Conservation (phyloP, 2,329 filamentous ascomycete genomes). For the Fusarium bulbicola region DNA sequence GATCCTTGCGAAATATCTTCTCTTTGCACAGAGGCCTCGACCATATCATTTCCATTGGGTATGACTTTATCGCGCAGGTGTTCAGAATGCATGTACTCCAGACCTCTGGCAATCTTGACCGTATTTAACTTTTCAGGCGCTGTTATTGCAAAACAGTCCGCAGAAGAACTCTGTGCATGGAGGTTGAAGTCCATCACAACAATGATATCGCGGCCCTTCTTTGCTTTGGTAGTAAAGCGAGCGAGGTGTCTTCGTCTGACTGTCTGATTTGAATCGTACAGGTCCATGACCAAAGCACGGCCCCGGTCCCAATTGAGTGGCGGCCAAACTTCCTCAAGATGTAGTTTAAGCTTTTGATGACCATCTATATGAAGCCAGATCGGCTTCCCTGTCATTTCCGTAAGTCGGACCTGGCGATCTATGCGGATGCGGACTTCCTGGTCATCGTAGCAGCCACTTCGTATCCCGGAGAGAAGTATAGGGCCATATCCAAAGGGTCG, state of each 20-base stretch:
- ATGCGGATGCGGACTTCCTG: neutral
- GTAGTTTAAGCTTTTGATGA: neutral
- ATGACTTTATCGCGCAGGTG: neutral
- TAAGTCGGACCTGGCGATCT: neutral
- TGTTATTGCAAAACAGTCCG: neutral
- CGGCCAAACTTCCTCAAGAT: neutral
- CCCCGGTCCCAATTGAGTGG: neutral
- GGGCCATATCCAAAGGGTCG: neutral
- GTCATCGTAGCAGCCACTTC: rapidly evolving
- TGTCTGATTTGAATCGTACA: rapidly evolving
- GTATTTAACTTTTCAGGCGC: rapidly evolving
- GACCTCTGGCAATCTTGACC: rapidly evolving
- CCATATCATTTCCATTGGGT: neutral
- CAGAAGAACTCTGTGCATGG: neutral
- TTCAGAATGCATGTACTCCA: neutral
- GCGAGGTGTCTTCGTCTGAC: neutral
- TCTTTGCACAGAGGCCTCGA: neutral
- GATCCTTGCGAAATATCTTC: neutral
- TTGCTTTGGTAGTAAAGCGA: neutral
- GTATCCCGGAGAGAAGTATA: neutral
- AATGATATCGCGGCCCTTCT: neutral
- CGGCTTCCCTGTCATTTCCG: rapidly evolving
- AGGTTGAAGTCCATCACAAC: neutral
- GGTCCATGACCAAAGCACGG: neutral
- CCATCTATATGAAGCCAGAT: neutral